Evolutionary conservation across 164 flowering plant genomes (phyloP), one percentile per base, ranked within the genome.

Genomic region (Malania oleifera): DNA sequence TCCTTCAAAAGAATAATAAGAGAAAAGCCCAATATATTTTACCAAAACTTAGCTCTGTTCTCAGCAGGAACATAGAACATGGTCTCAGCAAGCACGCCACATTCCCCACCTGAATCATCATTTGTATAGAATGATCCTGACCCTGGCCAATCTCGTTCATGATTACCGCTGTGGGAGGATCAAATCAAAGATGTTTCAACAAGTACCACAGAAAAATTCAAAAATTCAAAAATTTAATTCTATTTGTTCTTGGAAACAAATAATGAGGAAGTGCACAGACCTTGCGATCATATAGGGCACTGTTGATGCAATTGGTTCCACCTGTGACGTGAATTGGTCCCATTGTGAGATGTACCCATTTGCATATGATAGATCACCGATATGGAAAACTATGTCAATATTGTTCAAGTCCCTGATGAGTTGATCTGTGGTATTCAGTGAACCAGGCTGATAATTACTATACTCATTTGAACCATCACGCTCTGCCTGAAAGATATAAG

Each of bases 311-410:
- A 77, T 77, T 10, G 81, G 78, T 72, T 77, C 81, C 24, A 77
- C 67, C 47, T 74, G 78, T 31, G 78, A 56, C 4, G 81, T 77
- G 43, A 77, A 77, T 54, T 77, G 81, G 57, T 77, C 81, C 81
- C 81, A 77, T 37, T 77, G 81, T 17, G 81, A 77, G 23, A 77
- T 61, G 52, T 77, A 77, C 15, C 81, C 81, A 65, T 72, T 77
- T 23, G 81, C 81, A 60, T 77, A 77, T 27, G 61, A 37, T 49
- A 77, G n/a, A 72, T 75, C 81, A 52, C 81, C 79, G 41, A 72
- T 77, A 41, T 74, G 81, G 57, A 71, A 74, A 20, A 74, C 78
- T 26, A 74, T 71, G 59, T 74, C 81, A 25, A 62, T 66, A 51
- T 74, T 65, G 40, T 67, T 60, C 51, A 77, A 28, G 58, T 77